Base-by-base conservation (phyloP, 2,329 filamentous ascomycete species). In the Chrysosporium queenslandicum region DNA sequence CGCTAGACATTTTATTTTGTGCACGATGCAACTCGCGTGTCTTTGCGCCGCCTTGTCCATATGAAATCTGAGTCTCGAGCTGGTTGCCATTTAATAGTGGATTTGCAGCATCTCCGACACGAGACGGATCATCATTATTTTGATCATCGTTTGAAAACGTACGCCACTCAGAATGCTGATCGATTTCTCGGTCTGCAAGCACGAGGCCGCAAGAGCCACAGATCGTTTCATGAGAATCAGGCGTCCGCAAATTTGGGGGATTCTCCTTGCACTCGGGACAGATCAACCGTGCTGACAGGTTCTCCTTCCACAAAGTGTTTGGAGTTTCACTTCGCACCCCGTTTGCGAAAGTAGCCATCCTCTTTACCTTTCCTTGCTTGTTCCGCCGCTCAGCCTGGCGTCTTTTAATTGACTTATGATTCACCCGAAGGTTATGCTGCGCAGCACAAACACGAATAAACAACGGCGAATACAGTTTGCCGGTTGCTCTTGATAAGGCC, bases 131-230 rank as follows among this genome's bases (percentile, higher is more conserved):
- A 62, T 97, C 94, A 64, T 87, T 90, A 64, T 87, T 88, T 68
- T 95, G 88, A 67, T 98, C 94, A 65, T 98, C 92, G 67, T 97
- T 97, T 66, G 90, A 89, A 72, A 98, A 98, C 0, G 92, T 98
- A 66, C 92, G 87, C 92, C 92, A 98, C 73, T 98, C 92, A 45
- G 89, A 95, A 57, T 94, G 86, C 56, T 87, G 94, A 66, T 98
- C 94, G 64, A 98, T 90, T 66, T 92, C 89, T 59, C 88, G 85
- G 64, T 91, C 86, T 55, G 86, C 86, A 27, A 98, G 79, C 4
- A 98, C 92, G 30, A 96, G 77, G 34, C 92, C 92, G 64, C 92
- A 98, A 56, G 85, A 88, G 54, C 80, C 86, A 67, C 92, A 98
- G 52, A 98, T 88, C 67, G 94, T 87, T 68, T 98, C 92, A 58